Percentiles rank a stretch among this genome's conserved stretches.
Conservation (phyloP, 805 yeast species). For the Saccharomyces paradoxus region DNA sequence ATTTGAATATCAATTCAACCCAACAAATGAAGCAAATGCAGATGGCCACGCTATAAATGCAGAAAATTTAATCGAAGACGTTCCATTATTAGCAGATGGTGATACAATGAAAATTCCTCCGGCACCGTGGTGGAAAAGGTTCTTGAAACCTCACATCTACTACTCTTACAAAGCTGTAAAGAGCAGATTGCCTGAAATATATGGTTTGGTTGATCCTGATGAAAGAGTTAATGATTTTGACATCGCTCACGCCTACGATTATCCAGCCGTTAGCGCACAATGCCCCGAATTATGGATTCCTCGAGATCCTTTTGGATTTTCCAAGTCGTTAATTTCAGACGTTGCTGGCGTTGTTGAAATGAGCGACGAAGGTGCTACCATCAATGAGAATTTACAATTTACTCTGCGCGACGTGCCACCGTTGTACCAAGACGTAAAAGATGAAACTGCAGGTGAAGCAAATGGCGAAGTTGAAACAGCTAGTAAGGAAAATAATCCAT, state of each 20-base stretch:
- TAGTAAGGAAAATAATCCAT: conserved; percentile 1
- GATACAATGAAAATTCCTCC: conserved; percentile 26
- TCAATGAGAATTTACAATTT: conserved; percentile 43
- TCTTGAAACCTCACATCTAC: conserved; percentile 49
- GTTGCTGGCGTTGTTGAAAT: conserved; percentile 50
- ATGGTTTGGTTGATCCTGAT: conserved; percentile 42
- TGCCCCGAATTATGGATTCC: conserved; percentile 89
- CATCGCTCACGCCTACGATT: conserved; percentile 56
- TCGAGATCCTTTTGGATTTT: conserved; percentile 78
- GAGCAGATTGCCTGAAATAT: conserved; percentile 51
- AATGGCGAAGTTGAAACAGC: neutral
- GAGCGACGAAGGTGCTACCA: conserved; percentile 58
- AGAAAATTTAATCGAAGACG: conserved; percentile 25
- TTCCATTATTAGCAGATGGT: conserved; percentile 70
- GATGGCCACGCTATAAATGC: conserved; percentile 7
- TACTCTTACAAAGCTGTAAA: conserved; percentile 41
- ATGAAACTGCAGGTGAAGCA: conserved; percentile 7
- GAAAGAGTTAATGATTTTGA: conserved; percentile 32
- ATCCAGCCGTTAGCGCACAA: conserved; percentile 61
- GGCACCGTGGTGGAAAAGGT: conserved; percentile 39
- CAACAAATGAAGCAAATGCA: neutral
- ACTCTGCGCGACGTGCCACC: conserved; percentile 49
- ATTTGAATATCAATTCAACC: conserved; percentile 14
- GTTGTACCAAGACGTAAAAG: conserved; percentile 6
- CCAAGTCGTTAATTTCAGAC: conserved; percentile 48